Conservation (phyloP, 2,329 filamentous ascomycete species). For the Hypoxylon sp. region DNA sequence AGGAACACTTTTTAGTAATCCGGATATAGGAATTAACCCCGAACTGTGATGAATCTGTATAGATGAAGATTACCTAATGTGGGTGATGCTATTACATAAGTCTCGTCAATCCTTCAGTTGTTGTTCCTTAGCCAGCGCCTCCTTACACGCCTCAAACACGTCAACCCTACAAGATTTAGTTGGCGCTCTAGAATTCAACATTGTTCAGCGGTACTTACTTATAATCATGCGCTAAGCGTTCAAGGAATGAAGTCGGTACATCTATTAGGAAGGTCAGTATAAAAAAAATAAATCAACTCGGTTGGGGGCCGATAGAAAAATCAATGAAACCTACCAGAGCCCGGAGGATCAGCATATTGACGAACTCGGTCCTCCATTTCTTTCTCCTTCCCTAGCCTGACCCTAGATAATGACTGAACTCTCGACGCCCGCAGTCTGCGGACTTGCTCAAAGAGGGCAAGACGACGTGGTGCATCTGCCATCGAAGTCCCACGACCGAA, state of each 20-base stretch:
- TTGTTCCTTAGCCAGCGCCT: constrained; percentile 18
- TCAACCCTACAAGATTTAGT: constrained; percentile 23
- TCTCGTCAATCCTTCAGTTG: neutral
- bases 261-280: constrained; percentile 15
- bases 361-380: constrained; percentile 44
- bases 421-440: constrained; percentile 45
- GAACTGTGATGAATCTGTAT: neutral
- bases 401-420: constrained; percentile 49
- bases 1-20: neutral
- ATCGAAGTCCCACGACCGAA: constrained; percentile 36
- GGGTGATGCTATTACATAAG: too few species aligned
- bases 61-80: too few species aligned
- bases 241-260: constrained; percentile 30
- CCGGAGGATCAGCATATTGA: constrained; percentile 40
- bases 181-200: neutral
- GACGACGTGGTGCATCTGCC: constrained; percentile 37
- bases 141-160: constrained; percentile 30
- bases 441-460: constrained; percentile 48
- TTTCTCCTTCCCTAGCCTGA: constrained; percentile 41
- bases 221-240: constrained; percentile 24
- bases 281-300: neutral
- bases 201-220: constrained; percentile 10
- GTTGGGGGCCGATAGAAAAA: neutral
- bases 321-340: constrained; percentile 30
- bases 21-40: neutral